Conservation (phyloP, 1,284 basidiomycete species). For the Sanghuangporus sanghuang region DNA sequence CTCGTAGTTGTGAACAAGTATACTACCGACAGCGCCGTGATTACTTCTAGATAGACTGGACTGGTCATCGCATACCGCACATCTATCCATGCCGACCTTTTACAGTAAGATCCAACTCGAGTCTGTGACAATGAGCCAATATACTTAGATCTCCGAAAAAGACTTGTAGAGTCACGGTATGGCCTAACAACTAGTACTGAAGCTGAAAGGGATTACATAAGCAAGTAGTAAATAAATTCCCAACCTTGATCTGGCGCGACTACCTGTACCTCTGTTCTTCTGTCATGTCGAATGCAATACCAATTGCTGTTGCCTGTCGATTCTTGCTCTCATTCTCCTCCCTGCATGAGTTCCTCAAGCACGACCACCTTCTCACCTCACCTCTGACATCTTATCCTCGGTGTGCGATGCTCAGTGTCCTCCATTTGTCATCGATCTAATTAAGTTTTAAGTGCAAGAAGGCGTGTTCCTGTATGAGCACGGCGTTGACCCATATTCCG, state of each 20-base stretch:
- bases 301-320: conserved; percentile 31
- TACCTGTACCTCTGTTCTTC: background rate
- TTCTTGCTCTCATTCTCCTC: conserved; percentile 45
- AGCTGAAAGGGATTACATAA: too few species aligned
- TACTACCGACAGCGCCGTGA: too few species aligned
- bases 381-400: conserved; percentile 72
- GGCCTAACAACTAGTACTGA: too few species aligned
- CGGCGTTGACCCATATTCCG: conserved; percentile 79
- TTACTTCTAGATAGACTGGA: too few species aligned
- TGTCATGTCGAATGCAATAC: conserved; percentile 13
- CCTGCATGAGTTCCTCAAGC: conserved; percentile 42
- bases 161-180: too few species aligned
- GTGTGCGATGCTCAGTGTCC: conserved; percentile 39
- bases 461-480: conserved; percentile 74
- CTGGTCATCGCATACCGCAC: too few species aligned
- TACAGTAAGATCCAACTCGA: too few species aligned
- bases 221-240: too few species aligned
- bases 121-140: too few species aligned
- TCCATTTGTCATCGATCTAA: conserved; percentile 5
- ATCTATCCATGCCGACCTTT: too few species aligned
- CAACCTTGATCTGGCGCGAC: background rate
- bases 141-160: too few species aligned
- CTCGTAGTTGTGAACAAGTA: too few species aligned
- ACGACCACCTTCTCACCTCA: conserved; percentile 75
- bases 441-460: conserved; percentile 63